Evolutionary conservation across 345 rosid genomes (phyloP), one percentile per base, ranked within the genome.

Genomic region (Iberis pinnata): DNA sequence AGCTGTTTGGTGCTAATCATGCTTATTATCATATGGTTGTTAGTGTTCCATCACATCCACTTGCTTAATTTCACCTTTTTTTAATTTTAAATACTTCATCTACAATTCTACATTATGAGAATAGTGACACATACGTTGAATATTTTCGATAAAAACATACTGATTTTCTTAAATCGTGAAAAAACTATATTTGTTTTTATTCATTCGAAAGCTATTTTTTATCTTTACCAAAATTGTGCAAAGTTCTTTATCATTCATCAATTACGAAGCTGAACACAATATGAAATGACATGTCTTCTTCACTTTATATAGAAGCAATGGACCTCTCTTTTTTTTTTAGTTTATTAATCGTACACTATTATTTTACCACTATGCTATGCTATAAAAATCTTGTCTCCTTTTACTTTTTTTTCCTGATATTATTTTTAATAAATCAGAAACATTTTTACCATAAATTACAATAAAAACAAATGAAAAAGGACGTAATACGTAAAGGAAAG

Each of bases 1-100:
- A 18, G 70, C 44, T 50, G 53, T 18, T 58, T 50, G 41, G 58
- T 58, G 53, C 27, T 43, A 65, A 58, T 64, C 20, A 65, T 65
- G 52, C 26, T 57, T 49, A 22, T 39, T 63, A 53, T 51, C 66
- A 61, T 61, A 51, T 42, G 42, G 48, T 51, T 50, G 51, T 61
- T 53, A 11, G 45, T 62, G 49, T 51, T 42, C 18, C 9, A 45
- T 47, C 9, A 56, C 59, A 18, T 12, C 64, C 64, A 65, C 64
- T 65, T 65, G 60, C 43, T 19, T 51, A 44, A 37, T 51, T 26
- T 66, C 8, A 11, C 6, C 11, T 57, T 37, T 22, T 15, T 5
- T 6, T 5, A 3, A 6, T 3, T 4, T 27, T 37, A 25, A 12
- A 6, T 65, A 49, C 53, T 57, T 57, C 38, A 11, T n/a, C 38